A percentile compares a stretch with the other conserved stretches of the same genome.
phyloP scores from a whole-genome alignment of 768 basidiomycete genomes.

The Russula griseocarnosa region DNA sequence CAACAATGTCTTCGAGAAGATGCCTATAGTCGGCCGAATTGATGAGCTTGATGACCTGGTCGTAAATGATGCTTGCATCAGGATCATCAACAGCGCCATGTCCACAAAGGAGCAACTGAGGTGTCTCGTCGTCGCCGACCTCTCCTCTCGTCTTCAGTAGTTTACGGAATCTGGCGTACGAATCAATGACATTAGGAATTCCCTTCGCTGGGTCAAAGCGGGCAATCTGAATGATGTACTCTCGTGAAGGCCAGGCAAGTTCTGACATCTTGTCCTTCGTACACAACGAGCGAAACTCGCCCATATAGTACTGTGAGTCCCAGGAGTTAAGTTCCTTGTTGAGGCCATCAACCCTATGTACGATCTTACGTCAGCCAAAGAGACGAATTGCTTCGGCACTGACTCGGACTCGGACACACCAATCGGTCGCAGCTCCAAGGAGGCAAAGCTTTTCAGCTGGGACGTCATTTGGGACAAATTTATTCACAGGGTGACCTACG shows the following conservation, averaged over 20 bases:
- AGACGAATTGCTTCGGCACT: slow-evolving; percentile 15
- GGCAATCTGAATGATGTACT: slow-evolving; percentile 90
- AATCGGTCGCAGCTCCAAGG: slow-evolving; percentile 82
- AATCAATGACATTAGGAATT: slow-evolving; percentile 80
- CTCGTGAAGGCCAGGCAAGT: slow-evolving; percentile 72
- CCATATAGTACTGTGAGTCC: slow-evolving; percentile 88
- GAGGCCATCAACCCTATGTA: slow-evolving; percentile 77
- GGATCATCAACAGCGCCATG: slow-evolving; percentile 95
- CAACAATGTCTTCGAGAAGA: slow-evolving; percentile 42
- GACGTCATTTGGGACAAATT: slow-evolving; percentile 88
- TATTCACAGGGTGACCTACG: slow-evolving; percentile 80
- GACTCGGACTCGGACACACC: slow-evolving; percentile 43
- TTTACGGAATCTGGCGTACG: slow-evolving; percentile 78
- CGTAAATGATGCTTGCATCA: slow-evolving; percentile 89
- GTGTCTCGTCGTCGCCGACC: slow-evolving; percentile 49
- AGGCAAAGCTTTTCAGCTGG: slow-evolving; percentile 65
- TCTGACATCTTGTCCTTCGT: slow-evolving; percentile 76
- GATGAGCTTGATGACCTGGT: slow-evolving; percentile 65
- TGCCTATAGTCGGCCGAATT: slow-evolving; percentile 33
- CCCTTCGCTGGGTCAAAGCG: slow-evolving; percentile 90
- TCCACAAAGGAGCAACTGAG: slow-evolving; percentile 79
- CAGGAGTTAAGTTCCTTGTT: slow-evolving; percentile 83
- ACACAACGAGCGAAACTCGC: slow-evolving; percentile 77
- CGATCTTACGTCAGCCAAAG: background rate
- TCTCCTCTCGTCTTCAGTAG: slow-evolving; percentile 46